These are phyloP conservation scores for Eimeria praecox DNA, from an alignment of 169 alveolate genomes.

Conservation along the genomic window DNA sequence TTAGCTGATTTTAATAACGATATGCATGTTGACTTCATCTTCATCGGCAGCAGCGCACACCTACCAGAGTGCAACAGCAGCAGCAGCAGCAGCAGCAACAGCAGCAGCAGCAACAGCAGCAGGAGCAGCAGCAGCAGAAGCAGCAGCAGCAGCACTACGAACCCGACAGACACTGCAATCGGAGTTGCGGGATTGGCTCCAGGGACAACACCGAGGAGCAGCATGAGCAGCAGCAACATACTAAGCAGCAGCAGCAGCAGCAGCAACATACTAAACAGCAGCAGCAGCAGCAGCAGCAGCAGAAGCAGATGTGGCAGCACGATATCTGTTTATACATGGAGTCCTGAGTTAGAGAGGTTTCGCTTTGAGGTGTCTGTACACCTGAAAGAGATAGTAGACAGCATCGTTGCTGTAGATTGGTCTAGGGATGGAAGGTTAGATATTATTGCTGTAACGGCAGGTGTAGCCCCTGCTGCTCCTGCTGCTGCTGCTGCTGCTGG, in stretches of 20 bases:
- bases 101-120: conserved; percentile 18
- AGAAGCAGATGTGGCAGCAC: neutral
- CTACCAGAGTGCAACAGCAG: neutral
- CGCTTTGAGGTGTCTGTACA: neutral
- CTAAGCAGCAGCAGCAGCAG: neutral
- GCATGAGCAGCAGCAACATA: conserved; percentile 10
- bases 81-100: neutral
- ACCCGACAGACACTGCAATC: neutral
- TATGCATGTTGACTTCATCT: conserved; percentile 55
- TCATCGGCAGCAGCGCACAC: neutral
- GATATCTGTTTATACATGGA: conserved; percentile 38
- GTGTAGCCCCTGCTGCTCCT: too few relatives aligned
- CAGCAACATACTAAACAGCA: neutral
- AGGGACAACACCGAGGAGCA: neutral
- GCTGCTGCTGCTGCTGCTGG: too few relatives aligned
- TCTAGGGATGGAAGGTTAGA: conserved; percentile 49
- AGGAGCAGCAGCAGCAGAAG: neutral
- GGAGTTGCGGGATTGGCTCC: neutral
- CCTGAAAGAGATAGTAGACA: conserved; percentile 20
- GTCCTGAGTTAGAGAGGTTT: conserved; percentile 14
- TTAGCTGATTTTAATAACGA: conserved; percentile 63
- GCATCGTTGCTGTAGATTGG: conserved; percentile 58
- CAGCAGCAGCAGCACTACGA: neutral
- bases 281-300: neutral
- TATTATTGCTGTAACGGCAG: conserved; percentile 6